Base-by-base conservation (phyloP, 768 basidiomycete species). In the Boletus pseudopeckii region DNA sequence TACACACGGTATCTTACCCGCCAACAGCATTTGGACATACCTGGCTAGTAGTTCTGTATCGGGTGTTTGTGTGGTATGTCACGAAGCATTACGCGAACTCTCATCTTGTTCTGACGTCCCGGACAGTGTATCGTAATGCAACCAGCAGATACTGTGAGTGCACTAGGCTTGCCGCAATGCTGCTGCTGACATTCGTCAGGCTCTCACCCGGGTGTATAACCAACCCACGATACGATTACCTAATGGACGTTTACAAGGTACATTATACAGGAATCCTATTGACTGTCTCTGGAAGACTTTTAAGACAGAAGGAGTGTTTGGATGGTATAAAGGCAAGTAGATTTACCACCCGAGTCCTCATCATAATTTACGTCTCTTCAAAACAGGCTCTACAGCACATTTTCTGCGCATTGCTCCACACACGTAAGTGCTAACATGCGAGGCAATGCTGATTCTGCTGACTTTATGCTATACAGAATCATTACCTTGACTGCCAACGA, bases 261-360 rank as follows among this genome's bases (percentile, higher is more conserved):
- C 83, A 1, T 72, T 95, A 18, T 97, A 98, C 73, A 89, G 80
- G 69, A 94, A 89, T 65, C 95, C 95, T 4, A 85, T 98, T 62
- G 94, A 98, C 63, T 98, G 96, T 73, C 75, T 99, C 46, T 96
- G 90, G 91, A 98, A 97, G 77, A 99, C 97, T 0, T 80, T 91
- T 59, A 85, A 85, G 67, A 76, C 86, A 0, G 97, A 99, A 73
- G 97, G 97, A 32, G 72, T 93, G 10, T 76, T 82, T 22, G 97
- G 92, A n/a, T 91, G 88, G 89, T 99, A 99, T 75, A 98, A 98
- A 77, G 95, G 92, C 82, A 58, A 46, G 63, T 57, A 36, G 5
- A 46, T 10, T 28, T 37, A 10, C 5, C 13, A 6, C 2, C 3
- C 24, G 15, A 34, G 26, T 38, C 14, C 14, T 38, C 54, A 4